Conservation (phyloP, 139 green algal genomes). For the Yamagishiella unicocca region DNA sequence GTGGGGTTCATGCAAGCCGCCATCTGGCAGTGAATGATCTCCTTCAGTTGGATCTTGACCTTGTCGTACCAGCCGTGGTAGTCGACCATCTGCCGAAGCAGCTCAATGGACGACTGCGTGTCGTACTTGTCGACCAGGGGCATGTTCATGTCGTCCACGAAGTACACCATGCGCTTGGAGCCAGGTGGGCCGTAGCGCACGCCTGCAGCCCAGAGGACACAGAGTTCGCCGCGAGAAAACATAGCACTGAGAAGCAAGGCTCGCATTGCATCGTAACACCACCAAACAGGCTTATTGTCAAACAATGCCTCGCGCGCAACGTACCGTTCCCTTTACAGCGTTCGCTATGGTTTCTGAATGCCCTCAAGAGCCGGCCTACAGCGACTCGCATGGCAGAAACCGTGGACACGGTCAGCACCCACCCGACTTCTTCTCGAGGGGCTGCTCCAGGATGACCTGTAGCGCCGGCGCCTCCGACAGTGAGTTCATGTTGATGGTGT, state of each 20-base stretch:
- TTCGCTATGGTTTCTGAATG: too few species aligned
- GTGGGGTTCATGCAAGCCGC: slow-evolving; percentile 94
- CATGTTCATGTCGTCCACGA: slow-evolving; percentile 94
- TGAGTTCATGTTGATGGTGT: slow-evolving; percentile 92
- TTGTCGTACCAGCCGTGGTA: slow-evolving; percentile 94
- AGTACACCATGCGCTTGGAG: slow-evolving; percentile 91
- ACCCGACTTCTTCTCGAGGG: slow-evolving; percentile 97
- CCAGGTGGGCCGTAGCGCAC: slow-evolving; percentile 89
- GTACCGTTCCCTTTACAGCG: too few species aligned
- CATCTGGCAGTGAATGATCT: slow-evolving; percentile 90
- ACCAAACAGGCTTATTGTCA: too few species aligned
- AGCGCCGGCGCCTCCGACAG: slow-evolving; percentile 78
- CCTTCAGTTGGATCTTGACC: slow-evolving; percentile 91
- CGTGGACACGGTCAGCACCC: too few species aligned
- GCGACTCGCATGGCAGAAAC: too few species aligned
- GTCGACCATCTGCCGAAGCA: slow-evolving; percentile 90
- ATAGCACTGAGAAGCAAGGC: too few species aligned
- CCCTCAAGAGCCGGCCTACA: too few species aligned
- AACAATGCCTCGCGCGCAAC: too few species aligned
- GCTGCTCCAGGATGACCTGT: slow-evolving; percentile 81
- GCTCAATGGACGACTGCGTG: slow-evolving; percentile 91
- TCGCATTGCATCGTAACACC: too few species aligned
- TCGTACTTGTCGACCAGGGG: slow-evolving; percentile 92
- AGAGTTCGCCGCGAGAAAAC: too few species aligned
- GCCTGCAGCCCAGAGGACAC: slow-evolving; percentile 87